Evolutionary conservation across 306 rosid genomes (phyloP).

Genomic region (Pterocarpus macrocarpus): DNA sequence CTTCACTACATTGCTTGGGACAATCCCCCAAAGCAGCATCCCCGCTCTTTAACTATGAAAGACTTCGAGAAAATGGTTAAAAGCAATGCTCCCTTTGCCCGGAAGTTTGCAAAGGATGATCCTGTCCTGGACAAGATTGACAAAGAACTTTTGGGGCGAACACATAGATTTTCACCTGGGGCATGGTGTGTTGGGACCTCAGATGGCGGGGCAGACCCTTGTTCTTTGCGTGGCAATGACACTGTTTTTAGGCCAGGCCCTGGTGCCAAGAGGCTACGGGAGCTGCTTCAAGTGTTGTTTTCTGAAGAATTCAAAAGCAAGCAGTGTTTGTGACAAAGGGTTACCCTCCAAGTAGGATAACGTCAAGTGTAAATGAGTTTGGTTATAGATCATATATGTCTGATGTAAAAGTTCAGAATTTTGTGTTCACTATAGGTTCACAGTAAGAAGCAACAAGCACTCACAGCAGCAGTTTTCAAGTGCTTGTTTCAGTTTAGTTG

Average conservation of each 20-base stretch:
- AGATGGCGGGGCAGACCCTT: constrained; percentile 77
- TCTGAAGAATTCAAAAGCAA: constrained; percentile 71
- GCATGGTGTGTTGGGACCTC: constrained; percentile 86
- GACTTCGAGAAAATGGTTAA: constrained; percentile 83
- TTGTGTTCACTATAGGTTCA: constrained; percentile 49
- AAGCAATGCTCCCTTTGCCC: constrained; percentile 90
- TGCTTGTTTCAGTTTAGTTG: constrained; percentile 46
- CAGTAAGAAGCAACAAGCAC: constrained; percentile 51
- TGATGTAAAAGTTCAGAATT: constrained; percentile 56
- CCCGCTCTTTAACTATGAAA: constrained; percentile 72
- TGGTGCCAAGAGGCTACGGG: constrained; percentile 76
- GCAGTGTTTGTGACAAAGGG: constrained; percentile 71
- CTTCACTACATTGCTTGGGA: constrained; percentile 99
- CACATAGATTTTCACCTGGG: constrained; percentile 75
- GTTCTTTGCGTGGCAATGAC: constrained; percentile 75
- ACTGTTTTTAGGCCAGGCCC: constrained; percentile 78
- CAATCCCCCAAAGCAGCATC: constrained; percentile 98
- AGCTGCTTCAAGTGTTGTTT: constrained; percentile 64
- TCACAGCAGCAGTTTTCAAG: constrained; percentile 35
- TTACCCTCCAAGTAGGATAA: constrained; percentile 39
- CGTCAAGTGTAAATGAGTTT: constrained; percentile 69
- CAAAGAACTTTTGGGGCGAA: constrained; percentile 79
- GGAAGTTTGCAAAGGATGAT: constrained; percentile 85
- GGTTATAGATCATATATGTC: constrained; percentile 50
- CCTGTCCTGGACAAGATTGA: constrained; percentile 89